These are phyloP conservation scores for Monilinia aucupariae DNA, from an alignment of 2,329 filamentous ascomycete genomes.

Conservation along the genomic window DNA sequence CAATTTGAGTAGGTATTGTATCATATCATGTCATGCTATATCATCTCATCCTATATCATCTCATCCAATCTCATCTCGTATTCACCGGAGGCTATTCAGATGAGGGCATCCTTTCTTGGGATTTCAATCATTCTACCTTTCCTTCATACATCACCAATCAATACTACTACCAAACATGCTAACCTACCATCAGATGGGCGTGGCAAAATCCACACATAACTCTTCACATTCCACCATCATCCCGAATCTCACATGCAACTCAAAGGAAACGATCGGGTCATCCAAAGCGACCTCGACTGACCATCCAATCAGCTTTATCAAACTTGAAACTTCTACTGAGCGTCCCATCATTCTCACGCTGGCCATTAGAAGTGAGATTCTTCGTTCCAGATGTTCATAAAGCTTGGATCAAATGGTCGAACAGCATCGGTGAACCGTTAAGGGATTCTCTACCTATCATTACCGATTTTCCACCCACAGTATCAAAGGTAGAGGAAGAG, in stretches of 20 bases:
- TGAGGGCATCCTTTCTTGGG: too few species aligned
- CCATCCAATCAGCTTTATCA: conserved; percentile 63
- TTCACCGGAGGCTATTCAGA: too few species aligned
- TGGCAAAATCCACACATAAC: conserved; percentile 81
- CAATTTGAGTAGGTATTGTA: conserved; percentile 74
- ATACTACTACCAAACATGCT: not conserved
- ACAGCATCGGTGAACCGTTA: conserved; percentile 25
- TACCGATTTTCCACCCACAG: conserved; percentile 25
- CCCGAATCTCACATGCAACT: conserved; percentile 52
- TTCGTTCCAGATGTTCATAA: conserved; percentile 64
- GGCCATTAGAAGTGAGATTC: conserved; percentile 79
- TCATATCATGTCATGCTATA: too few species aligned
- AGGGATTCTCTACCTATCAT: conserved; percentile 26
- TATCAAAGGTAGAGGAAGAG: not conserved
- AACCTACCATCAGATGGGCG: conserved; percentile 63
- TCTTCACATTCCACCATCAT: conserved; percentile 64
- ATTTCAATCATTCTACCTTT: not conserved
- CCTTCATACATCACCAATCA: not conserved
- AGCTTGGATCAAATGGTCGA: conserved; percentile 58
- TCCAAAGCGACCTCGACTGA: conserved; percentile 52
- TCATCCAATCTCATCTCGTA: too few species aligned
- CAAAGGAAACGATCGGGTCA: conserved; percentile 48
- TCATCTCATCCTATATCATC: too few species aligned
- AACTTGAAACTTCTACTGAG: conserved; percentile 78
- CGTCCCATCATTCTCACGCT: conserved; percentile 71